Evolutionary conservation across 2,329 filamentous ascomycete species (phyloP).

Genomic region (Orbilia blumenaviensis): DNA sequence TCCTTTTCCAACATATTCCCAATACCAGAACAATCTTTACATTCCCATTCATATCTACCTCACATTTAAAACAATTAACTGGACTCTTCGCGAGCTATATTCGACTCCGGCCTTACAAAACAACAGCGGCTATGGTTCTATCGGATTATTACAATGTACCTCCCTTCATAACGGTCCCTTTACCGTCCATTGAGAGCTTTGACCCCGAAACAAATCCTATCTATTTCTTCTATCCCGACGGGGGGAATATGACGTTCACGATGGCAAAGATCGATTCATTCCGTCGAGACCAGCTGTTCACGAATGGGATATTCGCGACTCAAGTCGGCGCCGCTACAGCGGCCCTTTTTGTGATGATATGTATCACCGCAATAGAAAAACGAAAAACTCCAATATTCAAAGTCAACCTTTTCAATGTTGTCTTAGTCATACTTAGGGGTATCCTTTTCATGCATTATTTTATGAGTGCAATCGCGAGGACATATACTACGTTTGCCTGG

Average conservation of each 20-base stretch:
- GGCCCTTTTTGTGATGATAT: conserved; percentile 72
- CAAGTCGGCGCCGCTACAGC: conserved; percentile 75
- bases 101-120: neutral
- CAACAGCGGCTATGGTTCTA: neutral
- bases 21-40: no score
- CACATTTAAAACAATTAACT: no score
- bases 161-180: neutral
- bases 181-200: conserved; percentile 11
- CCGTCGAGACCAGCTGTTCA: conserved; percentile 39
- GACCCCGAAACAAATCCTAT: conserved; percentile 34
- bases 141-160: neutral
- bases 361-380: conserved; percentile 74
- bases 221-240: conserved; percentile 52
- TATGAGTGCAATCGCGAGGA: conserved; percentile 69
- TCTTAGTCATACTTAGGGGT: conserved; percentile 70
- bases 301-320: conserved; percentile 68
- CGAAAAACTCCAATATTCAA: conserved; percentile 72
- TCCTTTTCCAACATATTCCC: neutral
- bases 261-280: conserved; percentile 52
- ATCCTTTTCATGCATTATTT: conserved; percentile 70
- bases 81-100: neutral
- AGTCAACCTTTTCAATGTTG: conserved; percentile 71
- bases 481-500: conserved; percentile 69
- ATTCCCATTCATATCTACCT: neutral
- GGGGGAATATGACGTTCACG: conserved; percentile 54